Percentiles rank a stretch among this genome's conserved stretches.
These are phyloP conservation scores for Fusarium abutilonis DNA, from an alignment of 2,329 filamentous ascomycete genomes.

Conservation along the genomic window DNA sequence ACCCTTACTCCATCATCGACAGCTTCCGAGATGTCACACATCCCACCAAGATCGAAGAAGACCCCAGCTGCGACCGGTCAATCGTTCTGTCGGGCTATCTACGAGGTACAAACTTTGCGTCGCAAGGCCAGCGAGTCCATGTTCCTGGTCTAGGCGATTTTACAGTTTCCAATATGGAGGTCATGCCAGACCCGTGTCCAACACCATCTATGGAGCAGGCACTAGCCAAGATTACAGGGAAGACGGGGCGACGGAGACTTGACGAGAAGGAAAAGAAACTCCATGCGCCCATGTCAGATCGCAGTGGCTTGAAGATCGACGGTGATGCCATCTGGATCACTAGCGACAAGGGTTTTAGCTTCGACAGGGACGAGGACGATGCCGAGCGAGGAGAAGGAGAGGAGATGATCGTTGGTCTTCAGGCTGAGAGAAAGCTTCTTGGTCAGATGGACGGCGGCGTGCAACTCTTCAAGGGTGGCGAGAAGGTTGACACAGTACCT, in stretches of 20 bases:
- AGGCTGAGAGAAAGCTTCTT: constrained; percentile 81
- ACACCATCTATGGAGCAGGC: constrained; percentile 92
- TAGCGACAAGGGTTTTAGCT: constrained; percentile 76
- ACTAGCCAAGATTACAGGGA: constrained; percentile 83
- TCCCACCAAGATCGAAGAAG: constrained; percentile 87
- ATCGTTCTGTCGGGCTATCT: constrained; percentile 94
- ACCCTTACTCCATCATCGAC: constrained; percentile 93
- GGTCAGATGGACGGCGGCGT: constrained; percentile 86
- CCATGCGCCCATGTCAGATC: constrained; percentile 98
- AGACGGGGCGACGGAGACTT: constrained; percentile 79
- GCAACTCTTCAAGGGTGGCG: constrained; percentile 83
- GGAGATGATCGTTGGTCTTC: constrained; percentile 90
- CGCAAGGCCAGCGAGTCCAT: constrained; percentile 86
- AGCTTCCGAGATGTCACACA: constrained; percentile 96
- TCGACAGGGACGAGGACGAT: constrained; percentile 72
- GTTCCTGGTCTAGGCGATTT: constrained; percentile 93
- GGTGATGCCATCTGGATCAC: constrained; percentile 95
- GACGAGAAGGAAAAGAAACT: constrained; percentile 97
- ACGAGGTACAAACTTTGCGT: constrained; percentile 91
- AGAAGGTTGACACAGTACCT: constrained; percentile 68
- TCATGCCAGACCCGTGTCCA: constrained; percentile 91
- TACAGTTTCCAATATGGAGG: constrained; percentile 83
- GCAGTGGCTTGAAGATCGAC: constrained; percentile 93
- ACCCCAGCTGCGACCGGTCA: constrained; percentile 89
- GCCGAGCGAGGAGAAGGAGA: constrained; percentile 90